Conservation (phyloP, 768 basidiomycete genomes). For the Naganishia vaughanmartiniae region DNA sequence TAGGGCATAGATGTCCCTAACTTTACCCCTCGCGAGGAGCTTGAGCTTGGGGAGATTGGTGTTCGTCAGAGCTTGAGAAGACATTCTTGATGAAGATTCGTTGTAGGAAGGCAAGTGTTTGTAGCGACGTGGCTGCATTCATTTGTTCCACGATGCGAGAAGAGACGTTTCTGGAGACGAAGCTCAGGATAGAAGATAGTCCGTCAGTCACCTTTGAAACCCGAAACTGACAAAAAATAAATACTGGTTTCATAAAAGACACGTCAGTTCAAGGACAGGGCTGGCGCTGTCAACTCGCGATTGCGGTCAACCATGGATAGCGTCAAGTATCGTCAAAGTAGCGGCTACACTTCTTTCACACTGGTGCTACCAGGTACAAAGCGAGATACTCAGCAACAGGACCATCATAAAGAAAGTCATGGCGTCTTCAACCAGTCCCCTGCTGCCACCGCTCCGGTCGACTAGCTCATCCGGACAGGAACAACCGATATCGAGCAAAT, state of each 20-base stretch:
- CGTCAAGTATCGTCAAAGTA: background rate
- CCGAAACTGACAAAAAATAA: conserved; percentile 10
- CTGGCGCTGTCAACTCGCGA: conserved; percentile 10
- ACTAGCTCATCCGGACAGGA: conserved; percentile 28
- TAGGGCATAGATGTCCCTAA: conserved; percentile 81
- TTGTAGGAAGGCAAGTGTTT: too few relatives aligned
- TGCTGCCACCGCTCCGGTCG: conserved; percentile 41
- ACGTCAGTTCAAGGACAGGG: background rate
- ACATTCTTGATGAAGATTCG: background rate
- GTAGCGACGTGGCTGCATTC: background rate
- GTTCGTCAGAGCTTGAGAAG: conserved; percentile 33
- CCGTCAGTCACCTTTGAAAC: background rate
- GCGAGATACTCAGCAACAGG: too few relatives aligned
- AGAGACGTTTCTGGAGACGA: background rate
- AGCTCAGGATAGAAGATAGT: background rate
- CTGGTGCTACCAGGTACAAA: background rate
- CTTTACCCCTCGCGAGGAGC: conserved; percentile 85
- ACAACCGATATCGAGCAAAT: conserved; percentile 30
- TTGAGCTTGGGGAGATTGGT: conserved; percentile 57
- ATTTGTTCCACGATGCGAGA: background rate
- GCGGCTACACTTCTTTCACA: background rate
- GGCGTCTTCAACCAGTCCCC: conserved; percentile 32
- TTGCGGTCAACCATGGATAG: background rate
- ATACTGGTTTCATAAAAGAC: background rate
- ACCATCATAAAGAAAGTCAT: background rate